Base-by-base conservation (phyloP, 2,329 filamentous ascomycete genomes). In the Paecilomyces niveus region DNA sequence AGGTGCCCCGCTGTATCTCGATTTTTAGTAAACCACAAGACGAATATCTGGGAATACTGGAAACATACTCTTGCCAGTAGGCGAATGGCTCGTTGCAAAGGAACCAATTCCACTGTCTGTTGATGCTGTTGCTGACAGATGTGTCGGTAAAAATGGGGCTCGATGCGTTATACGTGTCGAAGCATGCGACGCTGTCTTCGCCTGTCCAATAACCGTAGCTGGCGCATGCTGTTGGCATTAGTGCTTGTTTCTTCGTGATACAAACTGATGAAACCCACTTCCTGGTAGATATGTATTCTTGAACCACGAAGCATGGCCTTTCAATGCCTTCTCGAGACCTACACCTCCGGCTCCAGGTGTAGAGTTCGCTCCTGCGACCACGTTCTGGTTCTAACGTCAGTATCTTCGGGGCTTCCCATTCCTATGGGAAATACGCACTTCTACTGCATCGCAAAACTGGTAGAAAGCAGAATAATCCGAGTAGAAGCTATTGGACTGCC, bases 21-120 rank as follows among this genome's bases (percentile, higher is more conserved):
- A 72, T 35, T 29, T 22, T 45, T 62, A 57, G 62, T 58, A 29
- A 13, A 31, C 24, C 15, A 31, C 35, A 32, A 18, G 11, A 31
- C 33, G 15, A 31, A 24, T 1, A 53, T 13, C 32, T 3, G 24
- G 21, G 13, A 31, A n/a, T 3, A 15, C 13, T 39, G 3, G 22
- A 26, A 52, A 67, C 77, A 64, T 68, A 79, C 73, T 79, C 78
- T 67, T 84, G 81, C 78, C 80, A 85, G 69, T 79, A 83, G 57
- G 74, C 80, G 58, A 83, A 80, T n/a, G 84, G 83, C 67, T 87
- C 82, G 66, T 87, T 86, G 75, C 85, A 87, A 1, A 79, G 75
- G 70, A 85, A 78, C 84, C 84, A 87, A 7, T 75, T 68, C 83
- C 83, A 87, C 61, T 84, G 81, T 0, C 82, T 72, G 62, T 82